Conservation (phyloP, 331 rosid genomes). For the Acacia concinna region DNA sequence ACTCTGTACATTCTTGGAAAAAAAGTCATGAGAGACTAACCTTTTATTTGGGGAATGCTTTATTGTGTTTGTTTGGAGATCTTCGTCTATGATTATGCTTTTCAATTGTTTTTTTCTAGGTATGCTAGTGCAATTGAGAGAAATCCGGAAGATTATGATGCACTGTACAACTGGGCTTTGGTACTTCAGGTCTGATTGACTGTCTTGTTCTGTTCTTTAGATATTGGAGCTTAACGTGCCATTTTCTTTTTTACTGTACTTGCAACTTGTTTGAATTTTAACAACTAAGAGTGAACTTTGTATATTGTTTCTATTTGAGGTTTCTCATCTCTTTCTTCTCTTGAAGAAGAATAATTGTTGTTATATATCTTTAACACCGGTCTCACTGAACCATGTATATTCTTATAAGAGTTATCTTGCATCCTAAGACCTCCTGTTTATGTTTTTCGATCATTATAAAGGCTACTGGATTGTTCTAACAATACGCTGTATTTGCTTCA, state of each 20-base stretch:
- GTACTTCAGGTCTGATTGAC: slow-evolving; percentile 83
- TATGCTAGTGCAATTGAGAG: slow-evolving; percentile 94
- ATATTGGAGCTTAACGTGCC: slow-evolving; percentile 6
- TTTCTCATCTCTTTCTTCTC: background rate
- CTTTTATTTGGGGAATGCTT: background rate
- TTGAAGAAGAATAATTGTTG: background rate
- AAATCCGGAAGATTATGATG: slow-evolving; percentile 90
- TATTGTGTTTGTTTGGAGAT: background rate
- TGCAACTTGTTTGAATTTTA: slow-evolving; percentile 23
- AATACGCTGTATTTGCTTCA: slow-evolving; percentile 3
- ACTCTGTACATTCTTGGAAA: background rate
- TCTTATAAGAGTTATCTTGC: slow-evolving; percentile 14
- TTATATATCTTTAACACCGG: slow-evolving; percentile 12
- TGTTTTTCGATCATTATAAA: slow-evolving; percentile 3
- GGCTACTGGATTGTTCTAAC: slow-evolving; percentile 16
- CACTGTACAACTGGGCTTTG: slow-evolving; percentile 96
- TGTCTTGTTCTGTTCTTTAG: slow-evolving; percentile 25
- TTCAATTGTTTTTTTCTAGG: slow-evolving; percentile 49
- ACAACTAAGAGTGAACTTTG: background rate
- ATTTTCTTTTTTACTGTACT: background rate
- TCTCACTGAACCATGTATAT: slow-evolving; percentile 19
- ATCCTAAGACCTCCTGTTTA: slow-evolving; percentile 7
- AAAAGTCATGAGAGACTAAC: background rate
- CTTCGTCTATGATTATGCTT: slow-evolving; percentile 12
- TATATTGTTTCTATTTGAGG: background rate